Evolutionary conservation across 495 filamentous ascomycete species (phyloP).

Genomic region (Beverwykella pulmonaria): DNA sequence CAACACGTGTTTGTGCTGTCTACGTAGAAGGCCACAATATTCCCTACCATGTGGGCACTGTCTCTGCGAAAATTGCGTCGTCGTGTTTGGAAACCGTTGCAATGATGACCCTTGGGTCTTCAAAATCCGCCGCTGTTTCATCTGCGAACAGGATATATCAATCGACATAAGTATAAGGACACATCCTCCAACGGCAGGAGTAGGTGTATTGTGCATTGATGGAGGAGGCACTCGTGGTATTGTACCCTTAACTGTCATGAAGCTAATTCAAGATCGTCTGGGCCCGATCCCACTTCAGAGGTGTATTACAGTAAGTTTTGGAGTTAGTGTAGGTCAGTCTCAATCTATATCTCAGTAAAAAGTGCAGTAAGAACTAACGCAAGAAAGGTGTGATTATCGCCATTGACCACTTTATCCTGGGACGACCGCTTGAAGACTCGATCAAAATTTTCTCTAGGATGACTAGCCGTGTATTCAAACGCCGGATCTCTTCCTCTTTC

Average conservation of each 20-base stretch:
- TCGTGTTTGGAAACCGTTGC: too few species aligned
- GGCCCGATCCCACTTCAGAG: slow-evolving; percentile 29
- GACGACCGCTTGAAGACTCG: slow-evolving; percentile 30
- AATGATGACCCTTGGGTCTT: too few species aligned
- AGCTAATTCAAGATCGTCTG: slow-evolving; percentile 27
- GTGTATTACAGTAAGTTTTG: slow-evolving; percentile 35
- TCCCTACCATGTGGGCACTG: slow-evolving; percentile 3
- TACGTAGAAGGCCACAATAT: too few species aligned
- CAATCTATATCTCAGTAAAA: neutral
- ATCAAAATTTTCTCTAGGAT: slow-evolving; percentile 28
- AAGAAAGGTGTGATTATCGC: slow-evolving; percentile 19
- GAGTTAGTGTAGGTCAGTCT: slow-evolving; percentile 37
- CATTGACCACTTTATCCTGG: slow-evolving; percentile 30
- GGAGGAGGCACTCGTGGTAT: slow-evolving; percentile 38
- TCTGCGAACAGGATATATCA: too few species aligned
- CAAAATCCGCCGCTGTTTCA: too few species aligned
- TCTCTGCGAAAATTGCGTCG: too few species aligned
- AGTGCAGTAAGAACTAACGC: neutral
- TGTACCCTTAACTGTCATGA: slow-evolving; percentile 28
- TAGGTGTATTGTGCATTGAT: slow-evolving; percentile 39
- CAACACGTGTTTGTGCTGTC: too few species aligned
- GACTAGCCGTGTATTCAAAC: neutral
- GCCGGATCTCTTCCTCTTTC: too few species aligned
- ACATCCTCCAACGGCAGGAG: slow-evolving; percentile 35
- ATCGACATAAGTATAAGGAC: too few species aligned